Conservation (phyloP, 352 stramenopile genomes). For the Phytophthora hybrid region DNA sequence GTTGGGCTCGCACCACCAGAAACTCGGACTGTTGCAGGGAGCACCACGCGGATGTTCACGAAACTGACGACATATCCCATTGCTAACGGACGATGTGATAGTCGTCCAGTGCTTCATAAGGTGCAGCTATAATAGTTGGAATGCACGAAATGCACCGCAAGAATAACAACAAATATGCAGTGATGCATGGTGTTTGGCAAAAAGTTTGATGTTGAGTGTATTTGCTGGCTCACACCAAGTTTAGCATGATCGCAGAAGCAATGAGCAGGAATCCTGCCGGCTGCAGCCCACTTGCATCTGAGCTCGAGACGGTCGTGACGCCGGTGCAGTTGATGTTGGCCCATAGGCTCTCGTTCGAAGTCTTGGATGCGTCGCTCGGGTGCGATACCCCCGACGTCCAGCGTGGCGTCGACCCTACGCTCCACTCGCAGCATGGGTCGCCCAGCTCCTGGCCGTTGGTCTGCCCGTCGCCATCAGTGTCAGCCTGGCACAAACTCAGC, state of each 20-base stretch:
- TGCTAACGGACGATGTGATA: conserved; percentile 3
- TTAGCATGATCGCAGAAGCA: not conserved
- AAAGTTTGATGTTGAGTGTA: conserved; percentile 4
- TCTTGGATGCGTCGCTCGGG: conserved; percentile 32
- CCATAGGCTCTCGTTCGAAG: conserved; percentile 34
- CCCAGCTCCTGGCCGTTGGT: conserved; percentile 36
- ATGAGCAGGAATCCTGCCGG: not conserved
- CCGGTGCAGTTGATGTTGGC: conserved; percentile 17
- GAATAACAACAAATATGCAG: too few relatives aligned
- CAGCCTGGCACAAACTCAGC: conserved; percentile 35
- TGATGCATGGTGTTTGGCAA: not conserved
- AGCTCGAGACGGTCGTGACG: conserved; percentile 18
- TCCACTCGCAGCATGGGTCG: conserved; percentile 30
- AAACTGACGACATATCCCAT: not conserved
- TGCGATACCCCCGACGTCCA: conserved; percentile 40
- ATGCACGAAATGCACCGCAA: too few relatives aligned
- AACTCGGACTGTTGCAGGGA: not conserved
- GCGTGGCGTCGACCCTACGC: conserved; percentile 1
- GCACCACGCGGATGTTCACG: not conserved
- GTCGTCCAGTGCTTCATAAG: not conserved
- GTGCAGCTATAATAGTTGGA: too few relatives aligned
- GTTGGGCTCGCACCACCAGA: conserved; percentile 4
- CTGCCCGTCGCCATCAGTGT: conserved; percentile 37
- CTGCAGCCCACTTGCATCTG: not conserved
- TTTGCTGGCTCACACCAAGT: not conserved